Evolutionary conservation across 1,284 basidiomycete genomes (phyloP).

Genomic region (Apiotrichum veenhuisii): DNA sequence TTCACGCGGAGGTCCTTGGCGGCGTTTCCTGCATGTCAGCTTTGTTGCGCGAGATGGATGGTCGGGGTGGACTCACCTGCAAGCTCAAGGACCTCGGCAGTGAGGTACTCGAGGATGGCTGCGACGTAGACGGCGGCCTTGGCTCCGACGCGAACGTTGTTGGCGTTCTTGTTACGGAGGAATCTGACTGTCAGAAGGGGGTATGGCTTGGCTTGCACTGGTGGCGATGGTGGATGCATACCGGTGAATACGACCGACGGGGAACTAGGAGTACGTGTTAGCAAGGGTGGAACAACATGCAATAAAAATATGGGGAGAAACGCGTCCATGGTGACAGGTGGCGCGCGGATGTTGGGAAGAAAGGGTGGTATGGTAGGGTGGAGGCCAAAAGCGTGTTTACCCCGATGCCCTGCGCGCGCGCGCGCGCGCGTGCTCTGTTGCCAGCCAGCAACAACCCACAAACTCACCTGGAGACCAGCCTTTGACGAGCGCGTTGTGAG

Average conservation of each 20-base stretch:
- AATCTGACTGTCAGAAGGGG: slow-evolving; percentile 57
- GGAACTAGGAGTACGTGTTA: slow-evolving; percentile 32
- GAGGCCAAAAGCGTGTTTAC: neutral
- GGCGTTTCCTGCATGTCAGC: slow-evolving; percentile 68
- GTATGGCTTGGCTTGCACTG: neutral
- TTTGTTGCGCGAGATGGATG: neutral
- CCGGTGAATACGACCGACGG: slow-evolving; percentile 48
- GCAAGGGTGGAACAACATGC: neutral
- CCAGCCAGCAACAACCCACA: slow-evolving; percentile 44
- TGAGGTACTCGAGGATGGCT: slow-evolving; percentile 51
- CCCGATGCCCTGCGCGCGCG: no score
- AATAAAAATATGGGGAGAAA: neutral
- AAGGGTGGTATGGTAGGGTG: neutral
- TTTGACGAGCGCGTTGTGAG: slow-evolving; percentile 72
- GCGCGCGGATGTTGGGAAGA: neutral
- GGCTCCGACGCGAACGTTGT: slow-evolving; percentile 63
- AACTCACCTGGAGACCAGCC: slow-evolving; percentile 71
- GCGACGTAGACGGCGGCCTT: slow-evolving; percentile 52
- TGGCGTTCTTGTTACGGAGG: slow-evolving; percentile 85
- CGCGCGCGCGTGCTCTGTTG: no score
- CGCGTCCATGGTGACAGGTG: neutral
- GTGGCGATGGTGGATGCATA: slow-evolving; percentile 6
- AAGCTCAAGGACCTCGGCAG: slow-evolving; percentile 52
- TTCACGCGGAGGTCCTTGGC: slow-evolving; percentile 94
- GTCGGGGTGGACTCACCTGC: slow-evolving; percentile 39